Evolutionary conservation across 768 basidiomycete species (phyloP), one percentile per base, ranked within the genome.

Genomic region (Rhodocollybia butyracea): DNA sequence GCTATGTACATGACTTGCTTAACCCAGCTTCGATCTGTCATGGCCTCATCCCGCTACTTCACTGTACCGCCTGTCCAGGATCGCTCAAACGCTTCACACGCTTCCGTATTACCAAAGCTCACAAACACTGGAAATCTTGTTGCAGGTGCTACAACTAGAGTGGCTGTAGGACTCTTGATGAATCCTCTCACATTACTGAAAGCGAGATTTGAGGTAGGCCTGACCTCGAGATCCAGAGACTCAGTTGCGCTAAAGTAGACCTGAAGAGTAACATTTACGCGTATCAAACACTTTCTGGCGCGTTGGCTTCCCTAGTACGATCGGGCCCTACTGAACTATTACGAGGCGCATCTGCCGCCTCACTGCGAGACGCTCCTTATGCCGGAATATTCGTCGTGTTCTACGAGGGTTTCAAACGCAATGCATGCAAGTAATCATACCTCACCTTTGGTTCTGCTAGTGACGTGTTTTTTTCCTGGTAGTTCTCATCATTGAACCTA

Each of bases 171-270:
- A 1, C 83, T 95, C 62, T 55, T 94, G 2, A 65, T 98, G 57
- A 98, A 95, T 66, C 95, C 95, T 0, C 85, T 97, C 61, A 88
- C 95, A 4, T 85, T 98, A 17, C 72, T 97, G 43, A 98, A 98
- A 72, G 91, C 93, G 22, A 84, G 94, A 21, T 95, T 87, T 60
- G 95, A 98, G 83, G 94, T 88, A 39, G 80, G 64, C 32, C 40
- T 24, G 13, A 17, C 8, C 5, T 24, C 17, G 21, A 30, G 4
- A 3, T 22, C 6, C 19, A 17, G 2, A 6, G n/a, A 10, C 6
- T 38, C 31, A 21, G 4, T 32, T 32, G 19, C 22, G 24, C 27
- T 42, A 15, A 48, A 30, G 2, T 48, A 34, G 29, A 46, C 11
- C n/a, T 41, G 3, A 66, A 90, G 91, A 94, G 92, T 66, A 85